Base-by-base conservation (phyloP, 306 rosid species). In the Chamaecrista fasciculata region DNA sequence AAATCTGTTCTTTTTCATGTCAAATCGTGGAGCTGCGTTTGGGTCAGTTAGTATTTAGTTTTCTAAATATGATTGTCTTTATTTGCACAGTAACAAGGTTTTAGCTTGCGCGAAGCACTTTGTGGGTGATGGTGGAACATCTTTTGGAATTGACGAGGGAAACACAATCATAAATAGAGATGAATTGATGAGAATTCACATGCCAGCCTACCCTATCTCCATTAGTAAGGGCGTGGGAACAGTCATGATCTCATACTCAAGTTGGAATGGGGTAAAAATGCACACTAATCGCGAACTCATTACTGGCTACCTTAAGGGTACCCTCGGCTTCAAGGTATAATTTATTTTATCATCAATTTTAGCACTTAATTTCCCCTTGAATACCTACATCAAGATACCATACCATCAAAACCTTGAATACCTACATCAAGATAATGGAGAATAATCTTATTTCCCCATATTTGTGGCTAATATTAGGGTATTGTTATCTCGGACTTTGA, bases 401-500 rank as follows among this genome's bases (percentile, higher is more conserved):
- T n/a, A n/a, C n/a, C n/a, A n/a, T n/a, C n/a, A n/a, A n/a, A n/a
- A n/a, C n/a, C n/a, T n/a, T n/a, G n/a, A n/a, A 1, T 36, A 36
- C 66, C 47, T 18, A 4, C 46, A 19, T n/a, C 66, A 19, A 34
- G 29, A 36, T 19, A 19, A 60, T 34, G 34, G 55, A 19, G 26
- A 19, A 20, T 18, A 19, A 48, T 5, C 55, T n/a, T n/a, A n/a
- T n/a, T n/a, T n/a, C 25, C 55, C 18, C 52, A 48, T 33, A 60
- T 8, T 60, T 9, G 66, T 11, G 47, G 66, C 28, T 78, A 61
- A 1, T 26, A 34, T 12, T 56, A 79, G 85, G 85, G 85, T 42
- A 72, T 81, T 72, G 76, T 81, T 62, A 76, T 81, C 56, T 76
- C 85, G 49, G 85, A 81, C 50, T 81, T 80, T 78, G 73, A 76